Conservation (phyloP, 805 yeast genomes). For the Nakazawaea wyomingensis region DNA sequence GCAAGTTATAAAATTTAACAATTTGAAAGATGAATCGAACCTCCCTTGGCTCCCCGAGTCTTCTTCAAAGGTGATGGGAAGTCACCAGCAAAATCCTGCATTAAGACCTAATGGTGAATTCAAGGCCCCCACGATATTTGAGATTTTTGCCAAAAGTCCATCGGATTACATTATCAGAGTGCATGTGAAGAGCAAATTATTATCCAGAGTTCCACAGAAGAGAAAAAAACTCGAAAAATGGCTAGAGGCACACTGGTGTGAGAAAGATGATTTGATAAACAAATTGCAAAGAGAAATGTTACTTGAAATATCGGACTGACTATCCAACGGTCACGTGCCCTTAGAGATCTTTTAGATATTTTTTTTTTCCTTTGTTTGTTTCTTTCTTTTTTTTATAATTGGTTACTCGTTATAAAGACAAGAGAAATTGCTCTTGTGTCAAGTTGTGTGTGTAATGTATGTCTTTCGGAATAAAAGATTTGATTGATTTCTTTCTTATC, state of each 20-base stretch:
- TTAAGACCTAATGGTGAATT: slow-evolving; percentile 18
- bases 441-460: too few species aligned
- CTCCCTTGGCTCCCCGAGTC: not conserved
- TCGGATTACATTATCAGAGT: slow-evolving; percentile 33
- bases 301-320: slow-evolving; percentile 14
- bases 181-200: slow-evolving; percentile 41
- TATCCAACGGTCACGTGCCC: not conserved
- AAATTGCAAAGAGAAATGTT: slow-evolving; percentile 26
- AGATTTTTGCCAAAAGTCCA: slow-evolving; percentile 29
- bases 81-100: slow-evolving; percentile 3
- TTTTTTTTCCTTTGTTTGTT: not conserved
- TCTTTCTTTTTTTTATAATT: too few species aligned
- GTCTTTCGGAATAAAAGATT: too few species aligned
- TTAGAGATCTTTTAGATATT: slow-evolving; percentile 10
- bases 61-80: not conserved
- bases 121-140: slow-evolving; percentile 31
- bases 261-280: slow-evolving; percentile 53
- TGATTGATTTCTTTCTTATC: too few species aligned
- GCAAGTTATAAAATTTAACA: not conserved
- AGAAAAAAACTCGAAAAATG: slow-evolving; percentile 61
- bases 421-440: not conserved
- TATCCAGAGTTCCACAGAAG: slow-evolving; percentile 46
- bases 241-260: slow-evolving; percentile 70
- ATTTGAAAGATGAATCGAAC: not conserved
- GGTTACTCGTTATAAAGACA: too few species aligned